phyloP scores from a whole-genome alignment of 345 rosid species.

The Populus tremula region DNA sequence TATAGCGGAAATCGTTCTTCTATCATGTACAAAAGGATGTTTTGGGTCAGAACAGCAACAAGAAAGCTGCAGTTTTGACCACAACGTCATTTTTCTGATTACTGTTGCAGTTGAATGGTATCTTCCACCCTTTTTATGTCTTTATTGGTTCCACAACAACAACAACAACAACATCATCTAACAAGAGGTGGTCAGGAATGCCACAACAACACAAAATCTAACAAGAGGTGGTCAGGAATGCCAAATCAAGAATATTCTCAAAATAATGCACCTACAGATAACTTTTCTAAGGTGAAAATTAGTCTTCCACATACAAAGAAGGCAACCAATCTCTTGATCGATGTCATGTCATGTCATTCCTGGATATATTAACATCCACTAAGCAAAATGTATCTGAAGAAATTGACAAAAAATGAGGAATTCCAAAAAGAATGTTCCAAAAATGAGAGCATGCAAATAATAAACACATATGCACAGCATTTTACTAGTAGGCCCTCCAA shows the following conservation, averaged over 20 bases:
- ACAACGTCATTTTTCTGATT: too few relatives aligned
- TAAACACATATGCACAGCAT: neutral
- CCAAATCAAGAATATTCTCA: neutral
- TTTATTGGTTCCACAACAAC: too few relatives aligned
- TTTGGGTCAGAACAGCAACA: too few relatives aligned
- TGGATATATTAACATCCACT: neutral
- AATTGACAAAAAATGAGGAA: too few relatives aligned
- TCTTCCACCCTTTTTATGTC: too few relatives aligned
- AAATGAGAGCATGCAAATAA: neutral
- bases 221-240: neutral
- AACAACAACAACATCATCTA: neutral
- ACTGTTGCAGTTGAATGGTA: too few relatives aligned
- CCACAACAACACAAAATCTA: neutral
- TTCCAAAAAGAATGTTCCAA: too few relatives aligned
- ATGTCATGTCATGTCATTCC: neutral
- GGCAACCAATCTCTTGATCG: too few relatives aligned
- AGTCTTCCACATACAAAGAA: neutral
- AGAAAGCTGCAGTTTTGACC: too few relatives aligned
- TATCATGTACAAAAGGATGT: too few relatives aligned
- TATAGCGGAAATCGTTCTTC: too few relatives aligned
- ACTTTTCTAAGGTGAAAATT: neutral
- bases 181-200: neutral
- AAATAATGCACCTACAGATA: neutral
- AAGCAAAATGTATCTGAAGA: neutral
- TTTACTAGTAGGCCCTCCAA: conserved; percentile 35